Evolutionary conservation across 2,329 filamentous ascomycete species (phyloP).

Genomic region (Exophiala sideris): DNA sequence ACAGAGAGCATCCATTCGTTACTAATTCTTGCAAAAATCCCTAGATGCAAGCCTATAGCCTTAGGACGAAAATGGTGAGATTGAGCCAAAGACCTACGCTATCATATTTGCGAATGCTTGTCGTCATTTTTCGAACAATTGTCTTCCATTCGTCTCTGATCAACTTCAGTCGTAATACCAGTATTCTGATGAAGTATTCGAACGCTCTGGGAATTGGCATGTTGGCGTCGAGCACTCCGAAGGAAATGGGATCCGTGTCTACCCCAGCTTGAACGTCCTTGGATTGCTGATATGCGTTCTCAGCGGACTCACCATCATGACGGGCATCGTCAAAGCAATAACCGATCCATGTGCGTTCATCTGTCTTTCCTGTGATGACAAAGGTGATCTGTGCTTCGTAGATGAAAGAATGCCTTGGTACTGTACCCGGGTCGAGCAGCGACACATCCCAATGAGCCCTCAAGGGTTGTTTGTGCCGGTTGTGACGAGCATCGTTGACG

Average conservation of each 20-base stretch:
- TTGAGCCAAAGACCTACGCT: background rate
- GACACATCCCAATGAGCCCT: background rate
- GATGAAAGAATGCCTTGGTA: too few species aligned
- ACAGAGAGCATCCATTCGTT: background rate
- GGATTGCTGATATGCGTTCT: background rate
- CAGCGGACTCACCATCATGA: background rate
- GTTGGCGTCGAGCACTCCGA: background rate
- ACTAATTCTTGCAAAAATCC: too few species aligned
- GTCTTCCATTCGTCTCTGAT: background rate
- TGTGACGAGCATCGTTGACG: background rate
- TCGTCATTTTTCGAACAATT: background rate
- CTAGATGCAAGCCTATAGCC: too few species aligned
- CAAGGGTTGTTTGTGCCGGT: background rate
- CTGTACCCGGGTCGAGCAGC: background rate
- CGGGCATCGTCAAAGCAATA: constrained; percentile 2
- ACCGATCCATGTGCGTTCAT: background rate
- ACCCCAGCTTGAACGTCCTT: background rate
- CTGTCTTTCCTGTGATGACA: background rate
- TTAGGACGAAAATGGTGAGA: too few species aligned
- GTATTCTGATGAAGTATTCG: background rate
- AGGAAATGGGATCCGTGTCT: background rate
- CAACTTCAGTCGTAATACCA: background rate
- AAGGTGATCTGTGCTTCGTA: constrained; percentile 4
- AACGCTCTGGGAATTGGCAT: background rate
- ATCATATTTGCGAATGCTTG: background rate